Evolutionary conservation across 352 stramenopile species (phyloP).

Genomic region (Pythium aquatile): DNA sequence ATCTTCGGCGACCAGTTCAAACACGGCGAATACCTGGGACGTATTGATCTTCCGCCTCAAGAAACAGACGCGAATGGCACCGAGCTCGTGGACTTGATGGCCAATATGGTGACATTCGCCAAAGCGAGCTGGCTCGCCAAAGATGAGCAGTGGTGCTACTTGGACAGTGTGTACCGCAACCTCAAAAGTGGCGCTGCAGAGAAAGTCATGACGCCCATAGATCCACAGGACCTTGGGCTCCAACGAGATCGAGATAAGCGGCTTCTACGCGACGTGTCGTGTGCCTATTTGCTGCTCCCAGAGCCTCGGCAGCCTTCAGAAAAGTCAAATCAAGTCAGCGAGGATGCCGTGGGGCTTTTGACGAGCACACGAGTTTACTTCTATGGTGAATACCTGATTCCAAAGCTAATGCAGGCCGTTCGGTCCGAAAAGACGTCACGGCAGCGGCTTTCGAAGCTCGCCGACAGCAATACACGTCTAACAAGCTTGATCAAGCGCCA

Average conservation of each 20-base stretch:
- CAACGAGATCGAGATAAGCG: not conserved
- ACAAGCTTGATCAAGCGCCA: conserved; percentile 46
- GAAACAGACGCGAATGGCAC: not conserved
- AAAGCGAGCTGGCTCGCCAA: conserved; percentile 4
- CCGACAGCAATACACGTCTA: conserved; percentile 24
- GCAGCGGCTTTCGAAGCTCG: conserved; percentile 20
- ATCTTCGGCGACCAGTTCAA: conserved; percentile 24
- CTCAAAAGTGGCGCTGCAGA: not conserved
- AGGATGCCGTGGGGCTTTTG: not conserved
- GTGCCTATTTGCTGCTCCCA: conserved; percentile 16
- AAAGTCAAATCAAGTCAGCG: conserved; percentile 8
- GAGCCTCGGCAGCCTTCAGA: not conserved
- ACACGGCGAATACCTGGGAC: conserved; percentile 14
- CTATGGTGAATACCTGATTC: conserved; percentile 9
- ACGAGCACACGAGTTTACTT: conserved; percentile 16
- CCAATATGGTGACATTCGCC: conserved; percentile 25
- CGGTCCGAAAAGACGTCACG: not conserved
- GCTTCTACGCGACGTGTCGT: conserved; percentile 14
- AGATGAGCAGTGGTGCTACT: conserved; percentile 26
- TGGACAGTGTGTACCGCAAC: conserved; percentile 20
- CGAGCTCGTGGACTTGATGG: conserved; percentile 11
- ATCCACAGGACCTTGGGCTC: not conserved
- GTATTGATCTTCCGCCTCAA: not conserved
- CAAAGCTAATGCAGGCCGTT: conserved; percentile 13
- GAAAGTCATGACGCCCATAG: conserved; percentile 21